Evolutionary conservation across 257 asterid species (phyloP).

Genomic region (Mitragyna speciosa): DNA sequence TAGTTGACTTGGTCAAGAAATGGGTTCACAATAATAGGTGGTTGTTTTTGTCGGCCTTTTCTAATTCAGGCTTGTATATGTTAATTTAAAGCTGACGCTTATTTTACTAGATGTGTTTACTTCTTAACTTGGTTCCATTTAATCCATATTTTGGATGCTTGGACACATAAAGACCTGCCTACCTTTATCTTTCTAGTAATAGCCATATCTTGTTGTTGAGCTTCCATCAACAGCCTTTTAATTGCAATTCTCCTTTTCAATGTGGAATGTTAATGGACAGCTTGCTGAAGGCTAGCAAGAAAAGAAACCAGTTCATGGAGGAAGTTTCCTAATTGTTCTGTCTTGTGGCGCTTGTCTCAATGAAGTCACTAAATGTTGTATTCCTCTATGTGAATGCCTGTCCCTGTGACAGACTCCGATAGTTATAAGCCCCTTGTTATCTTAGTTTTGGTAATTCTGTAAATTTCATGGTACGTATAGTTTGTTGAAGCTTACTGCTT

Average conservation of each 20-base stretch:
- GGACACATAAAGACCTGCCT: background rate
- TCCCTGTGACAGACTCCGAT: background rate
- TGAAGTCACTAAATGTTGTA: background rate
- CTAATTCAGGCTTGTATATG: background rate
- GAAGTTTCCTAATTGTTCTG: background rate
- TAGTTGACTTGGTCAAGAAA: background rate
- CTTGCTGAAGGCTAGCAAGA: slow-evolving; percentile 4
- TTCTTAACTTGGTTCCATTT: background rate
- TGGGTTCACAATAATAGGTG: background rate
- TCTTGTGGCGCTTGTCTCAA: background rate
- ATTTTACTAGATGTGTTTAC: background rate
- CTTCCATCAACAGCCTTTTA: background rate
- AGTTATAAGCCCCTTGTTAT: background rate
- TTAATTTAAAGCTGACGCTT: background rate
- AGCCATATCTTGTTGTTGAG: background rate
- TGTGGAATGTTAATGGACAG: slow-evolving; percentile 1
- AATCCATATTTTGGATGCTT: background rate
- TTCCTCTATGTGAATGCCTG: background rate
- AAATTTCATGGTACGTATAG: background rate
- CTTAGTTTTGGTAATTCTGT: background rate
- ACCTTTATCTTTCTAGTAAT: background rate
- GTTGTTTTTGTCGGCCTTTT: background rate
- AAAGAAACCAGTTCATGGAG: background rate
- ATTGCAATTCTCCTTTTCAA: slow-evolving; percentile 1
- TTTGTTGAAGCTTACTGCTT: background rate